phyloP scores from a whole-genome alignment of 129 eudicot genomes.

The Calendula officinalis region DNA sequence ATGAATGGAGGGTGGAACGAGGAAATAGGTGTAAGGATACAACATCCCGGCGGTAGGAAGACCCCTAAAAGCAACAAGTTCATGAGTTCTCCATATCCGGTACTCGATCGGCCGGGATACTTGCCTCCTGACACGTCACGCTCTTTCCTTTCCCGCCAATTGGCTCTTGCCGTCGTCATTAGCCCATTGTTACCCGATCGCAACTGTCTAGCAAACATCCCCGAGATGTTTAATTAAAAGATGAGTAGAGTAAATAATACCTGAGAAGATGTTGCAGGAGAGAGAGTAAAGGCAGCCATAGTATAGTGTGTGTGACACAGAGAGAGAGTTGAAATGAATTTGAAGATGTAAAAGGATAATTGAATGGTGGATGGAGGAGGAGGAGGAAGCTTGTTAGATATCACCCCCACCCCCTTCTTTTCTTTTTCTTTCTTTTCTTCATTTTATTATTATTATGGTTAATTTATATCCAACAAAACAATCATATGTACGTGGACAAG shows the following conservation, averaged over 20 bases:
- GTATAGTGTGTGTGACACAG: background rate
- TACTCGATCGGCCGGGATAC: slow-evolving; percentile 78
- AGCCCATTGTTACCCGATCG: slow-evolving; percentile 72
- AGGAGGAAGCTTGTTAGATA: slow-evolving; percentile 20
- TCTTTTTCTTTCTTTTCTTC: background rate
- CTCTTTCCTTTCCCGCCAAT: slow-evolving; percentile 36
- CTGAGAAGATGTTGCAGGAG: slow-evolving; percentile 72
- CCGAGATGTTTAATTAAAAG: no score
- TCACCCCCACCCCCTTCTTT: background rate
- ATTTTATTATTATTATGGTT: background rate
- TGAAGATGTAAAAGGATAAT: slow-evolving; percentile 17
- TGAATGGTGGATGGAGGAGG: slow-evolving; percentile 33
- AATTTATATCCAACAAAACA: no score
- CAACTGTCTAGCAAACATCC: slow-evolving; percentile 41
- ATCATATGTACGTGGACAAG: no score
- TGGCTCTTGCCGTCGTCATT: slow-evolving; percentile 31
- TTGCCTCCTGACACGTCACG: slow-evolving; percentile 69
- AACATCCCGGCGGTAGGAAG: slow-evolving; percentile 81
- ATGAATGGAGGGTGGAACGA: slow-evolving; percentile 53
- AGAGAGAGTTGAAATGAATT: slow-evolving; percentile 12
- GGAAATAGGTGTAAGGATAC: slow-evolving; percentile 68
- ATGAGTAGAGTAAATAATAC: slow-evolving; percentile 20
- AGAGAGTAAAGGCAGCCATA: slow-evolving; percentile 78
- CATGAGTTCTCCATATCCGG: slow-evolving; percentile 89
- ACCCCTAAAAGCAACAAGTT: slow-evolving; percentile 79